phyloP scores from a whole-genome alignment of 768 basidiomycete genomes.

The Stropharia rugosoannulata region DNA sequence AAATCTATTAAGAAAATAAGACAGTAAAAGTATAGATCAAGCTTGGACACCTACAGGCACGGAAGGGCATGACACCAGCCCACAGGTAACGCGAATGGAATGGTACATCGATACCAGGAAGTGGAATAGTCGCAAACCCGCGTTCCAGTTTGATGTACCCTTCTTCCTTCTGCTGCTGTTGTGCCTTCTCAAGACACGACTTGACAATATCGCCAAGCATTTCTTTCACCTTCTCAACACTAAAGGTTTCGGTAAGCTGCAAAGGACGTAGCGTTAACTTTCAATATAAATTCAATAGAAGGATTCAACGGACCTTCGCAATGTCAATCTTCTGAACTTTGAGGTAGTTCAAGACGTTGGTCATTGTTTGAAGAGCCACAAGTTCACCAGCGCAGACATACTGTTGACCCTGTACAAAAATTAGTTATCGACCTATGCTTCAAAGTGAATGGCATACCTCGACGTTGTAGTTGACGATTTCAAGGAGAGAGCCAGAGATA shows the following conservation, averaged over 20 bases:
- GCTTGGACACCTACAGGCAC: slow-evolving; percentile 68
- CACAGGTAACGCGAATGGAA: slow-evolving; percentile 99
- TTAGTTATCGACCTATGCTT: slow-evolving; percentile 2
- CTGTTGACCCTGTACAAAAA: slow-evolving; percentile 82
- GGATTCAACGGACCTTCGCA: slow-evolving; percentile 55
- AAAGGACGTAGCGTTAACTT: slow-evolving; percentile 6
- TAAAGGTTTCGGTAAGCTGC: slow-evolving; percentile 84
- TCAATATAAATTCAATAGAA: neutral
- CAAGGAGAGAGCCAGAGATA: slow-evolving; percentile 77
- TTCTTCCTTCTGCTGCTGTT: slow-evolving; percentile 75
- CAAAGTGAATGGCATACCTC: slow-evolving; percentile 50
- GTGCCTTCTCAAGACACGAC: slow-evolving; percentile 72
- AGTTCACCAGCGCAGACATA: slow-evolving; percentile 99
- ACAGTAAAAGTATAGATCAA: neutral
- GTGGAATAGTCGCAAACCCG: slow-evolving; percentile 93
- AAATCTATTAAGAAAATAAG: slow-evolving; percentile 54
- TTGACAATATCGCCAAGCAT: slow-evolving; percentile 93
- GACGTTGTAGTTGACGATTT: slow-evolving; percentile 97
- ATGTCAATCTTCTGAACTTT: slow-evolving; percentile 97
- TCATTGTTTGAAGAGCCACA: slow-evolving; percentile 88
- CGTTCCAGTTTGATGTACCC: slow-evolving; percentile 95
- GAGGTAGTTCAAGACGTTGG: slow-evolving; percentile 94
- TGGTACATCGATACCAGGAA: slow-evolving; percentile 97
- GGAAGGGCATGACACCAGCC: slow-evolving; percentile 98
- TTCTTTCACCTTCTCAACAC: slow-evolving; percentile 92